Evolutionary conservation across 2,329 filamentous ascomycete genomes (phyloP), one percentile per base, ranked within the genome.

Genomic region (Helicocarpus griseus): DNA sequence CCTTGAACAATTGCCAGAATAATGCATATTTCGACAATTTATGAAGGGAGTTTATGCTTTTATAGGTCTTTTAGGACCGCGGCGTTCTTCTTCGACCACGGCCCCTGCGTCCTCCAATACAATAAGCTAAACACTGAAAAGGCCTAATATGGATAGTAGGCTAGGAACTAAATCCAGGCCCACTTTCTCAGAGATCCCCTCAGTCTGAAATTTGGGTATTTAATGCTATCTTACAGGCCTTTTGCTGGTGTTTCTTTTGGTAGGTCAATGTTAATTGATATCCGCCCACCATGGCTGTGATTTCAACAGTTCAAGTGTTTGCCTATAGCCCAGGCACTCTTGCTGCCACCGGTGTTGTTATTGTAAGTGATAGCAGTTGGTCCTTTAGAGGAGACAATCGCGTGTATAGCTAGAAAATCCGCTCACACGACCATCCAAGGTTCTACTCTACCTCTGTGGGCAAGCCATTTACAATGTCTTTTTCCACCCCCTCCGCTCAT

Each of bases 401-500:
- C 11, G 24, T 21, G 19, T 33, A 45, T 45, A 11, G 9, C 24
- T 39, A 21, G 9, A n/a, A 28, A 28, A 11, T 28, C 24, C 24
- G 14, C 47, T 39, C 5, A 39, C 14, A 29, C 5, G 28, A 14
- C 2, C n/a, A 17, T 28, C 11, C 14, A 28, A 49, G 47, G 35
- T n/a, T 9, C 5, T 49, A 2, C 7, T 40, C 6, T 49, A 40
- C 21, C 17, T 50, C 2, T 17, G 7, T 9, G 26, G 39, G 8
- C 38, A 33, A 26, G 21, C 50, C 26, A 39, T 63, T 8, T 55
- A 65, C 63, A 53, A 60, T 53, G n/a, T 59, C 29, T 61, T 48
- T 40, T 57, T 61, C 26, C 61, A 63, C 28, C 61, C 61, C 6
- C 53, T 64, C 2, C 48, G 53, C 31, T 52, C 43, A 9, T 58